A percentile compares a stretch with the other conserved stretches of the same genome.
These are phyloP conservation scores for Phytophthora lateralis DNA, from an alignment of 352 stramenopile genomes.

Conservation along the genomic window DNA sequence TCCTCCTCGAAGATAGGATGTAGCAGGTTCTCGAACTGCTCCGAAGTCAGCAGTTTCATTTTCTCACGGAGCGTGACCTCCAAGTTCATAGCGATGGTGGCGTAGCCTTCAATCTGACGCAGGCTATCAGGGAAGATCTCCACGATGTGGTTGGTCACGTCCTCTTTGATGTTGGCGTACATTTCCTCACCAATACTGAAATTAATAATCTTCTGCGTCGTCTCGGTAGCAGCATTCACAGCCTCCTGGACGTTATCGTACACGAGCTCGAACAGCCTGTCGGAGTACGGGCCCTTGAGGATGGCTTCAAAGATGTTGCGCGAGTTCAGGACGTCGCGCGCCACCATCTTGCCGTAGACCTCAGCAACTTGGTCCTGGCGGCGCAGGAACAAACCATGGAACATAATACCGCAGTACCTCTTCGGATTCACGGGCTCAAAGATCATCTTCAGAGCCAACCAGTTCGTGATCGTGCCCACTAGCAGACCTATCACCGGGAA, in stretches of 20 bases:
- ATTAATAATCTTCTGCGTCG: conserved; percentile 87
- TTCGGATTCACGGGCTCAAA: conserved; percentile 91
- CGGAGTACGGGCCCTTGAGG: conserved; percentile 86
- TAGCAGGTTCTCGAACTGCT: conserved; percentile 95
- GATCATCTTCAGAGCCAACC: conserved; percentile 94
- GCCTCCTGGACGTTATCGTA: conserved; percentile 89
- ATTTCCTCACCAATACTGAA: conserved; percentile 84
- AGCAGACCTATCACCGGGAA: conserved; percentile 94
- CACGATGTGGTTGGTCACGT: conserved; percentile 89
- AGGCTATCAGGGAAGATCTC: conserved; percentile 87
- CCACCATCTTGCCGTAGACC: conserved; percentile 88
- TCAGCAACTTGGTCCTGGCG: conserved; percentile 92
- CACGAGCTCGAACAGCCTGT: conserved; percentile 87
- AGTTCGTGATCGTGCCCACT: conserved; percentile 98
- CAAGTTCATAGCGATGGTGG: conserved; percentile 91
- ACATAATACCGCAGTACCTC: conserved; percentile 87
- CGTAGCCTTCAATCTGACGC: conserved; percentile 94
- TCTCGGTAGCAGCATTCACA: conserved; percentile 76
- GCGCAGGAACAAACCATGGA: conserved; percentile 95
- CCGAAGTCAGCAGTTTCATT: conserved; percentile 89
- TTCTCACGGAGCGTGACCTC: conserved; percentile 91
- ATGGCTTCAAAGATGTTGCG: conserved; percentile 91
- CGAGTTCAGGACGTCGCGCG: conserved; percentile 85
- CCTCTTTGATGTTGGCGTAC: conserved; percentile 87
- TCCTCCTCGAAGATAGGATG: conserved; percentile 99